phyloP scores from a whole-genome alignment of 2,329 filamentous ascomycete genomes.

The Madurella fahalii region DNA sequence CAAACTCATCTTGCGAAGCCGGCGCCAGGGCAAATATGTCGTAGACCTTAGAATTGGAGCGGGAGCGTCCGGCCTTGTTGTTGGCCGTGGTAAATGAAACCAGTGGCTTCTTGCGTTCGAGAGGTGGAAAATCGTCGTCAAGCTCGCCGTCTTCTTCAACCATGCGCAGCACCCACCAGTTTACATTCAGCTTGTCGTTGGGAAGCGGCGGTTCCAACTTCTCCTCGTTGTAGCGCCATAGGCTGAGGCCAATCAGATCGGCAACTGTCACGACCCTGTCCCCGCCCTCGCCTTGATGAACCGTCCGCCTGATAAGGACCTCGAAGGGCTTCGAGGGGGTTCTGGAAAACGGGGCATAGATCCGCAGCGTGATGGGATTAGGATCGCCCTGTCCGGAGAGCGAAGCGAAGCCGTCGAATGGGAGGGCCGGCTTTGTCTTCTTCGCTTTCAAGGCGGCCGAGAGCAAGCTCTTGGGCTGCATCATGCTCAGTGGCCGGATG shows the following conservation, averaged over 20 bases:
- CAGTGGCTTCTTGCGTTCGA: slow-evolving; percentile 70
- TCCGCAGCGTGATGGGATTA: slow-evolving; percentile 69
- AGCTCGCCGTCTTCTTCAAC: slow-evolving; percentile 81
- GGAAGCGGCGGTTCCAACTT: slow-evolving; percentile 65
- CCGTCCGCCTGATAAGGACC: slow-evolving; percentile 64
- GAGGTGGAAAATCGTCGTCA: slow-evolving; percentile 77
- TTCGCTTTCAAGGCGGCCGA: slow-evolving; percentile 70
- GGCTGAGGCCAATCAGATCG: slow-evolving; percentile 74
- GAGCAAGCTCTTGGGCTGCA: slow-evolving; percentile 66
- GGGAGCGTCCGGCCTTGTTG: slow-evolving; percentile 58
- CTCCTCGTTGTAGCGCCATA: slow-evolving; percentile 76
- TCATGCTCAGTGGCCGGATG: slow-evolving; percentile 61
- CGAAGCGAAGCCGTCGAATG: slow-evolving; percentile 72
- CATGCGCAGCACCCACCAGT: slow-evolving; percentile 79
- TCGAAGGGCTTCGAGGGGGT: slow-evolving; percentile 63
- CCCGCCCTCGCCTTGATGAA: slow-evolving; percentile 62
- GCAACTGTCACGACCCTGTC: slow-evolving; percentile 66
- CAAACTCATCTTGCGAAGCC: slow-evolving; percentile 63
- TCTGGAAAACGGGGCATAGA: slow-evolving; percentile 70
- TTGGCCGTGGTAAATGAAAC: slow-evolving; percentile 78
- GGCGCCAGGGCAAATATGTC: slow-evolving; percentile 79
- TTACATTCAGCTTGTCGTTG: slow-evolving; percentile 66
- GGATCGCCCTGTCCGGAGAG: slow-evolving; percentile 75
- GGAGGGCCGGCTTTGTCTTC: slow-evolving; percentile 63
- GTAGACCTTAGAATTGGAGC: slow-evolving; percentile 71